These are phyloP conservation scores for Catharanthus roseus DNA, from an alignment of 257 asterid species.

Conservation along the genomic window DNA sequence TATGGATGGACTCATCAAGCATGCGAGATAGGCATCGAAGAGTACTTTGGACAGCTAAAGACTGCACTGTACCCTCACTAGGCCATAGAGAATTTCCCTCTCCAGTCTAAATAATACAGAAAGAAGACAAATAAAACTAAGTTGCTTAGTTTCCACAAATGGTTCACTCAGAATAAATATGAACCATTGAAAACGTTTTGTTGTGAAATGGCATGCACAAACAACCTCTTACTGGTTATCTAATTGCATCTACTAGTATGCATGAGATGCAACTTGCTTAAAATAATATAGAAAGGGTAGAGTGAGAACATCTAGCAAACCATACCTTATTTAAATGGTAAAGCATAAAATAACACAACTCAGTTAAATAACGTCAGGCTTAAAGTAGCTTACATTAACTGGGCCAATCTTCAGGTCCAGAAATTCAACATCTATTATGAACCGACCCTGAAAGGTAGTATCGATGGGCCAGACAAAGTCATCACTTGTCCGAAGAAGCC, in stretches of 20 bases:
- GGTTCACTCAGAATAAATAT: not conserved
- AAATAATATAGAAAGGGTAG: not conserved
- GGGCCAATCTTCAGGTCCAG: constrained; percentile 71
- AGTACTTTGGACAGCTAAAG: constrained; percentile 54
- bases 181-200: not conserved
- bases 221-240: not conserved
- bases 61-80: constrained; percentile 42
- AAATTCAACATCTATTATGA: constrained; percentile 78
- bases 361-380: not conserved
- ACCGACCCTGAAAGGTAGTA: constrained; percentile 52
- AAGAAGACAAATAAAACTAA: constrained; percentile 3
- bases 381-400: constrained; percentile 42
- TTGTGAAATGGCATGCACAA: not conserved
- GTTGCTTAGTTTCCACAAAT: not conserved
- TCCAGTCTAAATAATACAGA: constrained; percentile 49
- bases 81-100: constrained; percentile 73
- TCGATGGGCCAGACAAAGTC: constrained; percentile 86
- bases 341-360: not conserved
- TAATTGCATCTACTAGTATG: not conserved
- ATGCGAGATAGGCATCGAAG: constrained; percentile 71
- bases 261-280: not conserved
- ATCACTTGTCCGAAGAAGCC: constrained; percentile 69
- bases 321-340: not conserved
- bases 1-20: constrained; percentile 68
- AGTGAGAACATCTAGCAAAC: not conserved